Conservation (phyloP, 768 basidiomycete species). For the Rhodosporidiobolus odoratus region DNA sequence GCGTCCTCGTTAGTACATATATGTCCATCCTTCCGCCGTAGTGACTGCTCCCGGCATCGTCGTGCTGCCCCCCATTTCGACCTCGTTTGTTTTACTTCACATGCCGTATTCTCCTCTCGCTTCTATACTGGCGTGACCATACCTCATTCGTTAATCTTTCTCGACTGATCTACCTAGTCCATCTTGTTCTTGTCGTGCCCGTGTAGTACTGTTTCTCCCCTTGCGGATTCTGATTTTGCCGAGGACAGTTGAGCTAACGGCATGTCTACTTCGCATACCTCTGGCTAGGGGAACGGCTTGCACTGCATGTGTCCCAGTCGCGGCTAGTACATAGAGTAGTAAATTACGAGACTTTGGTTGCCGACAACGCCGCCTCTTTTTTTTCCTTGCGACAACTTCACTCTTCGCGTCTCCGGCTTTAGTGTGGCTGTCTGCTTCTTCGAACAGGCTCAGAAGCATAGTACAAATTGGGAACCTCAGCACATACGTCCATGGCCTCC, state of each 20-base stretch:
- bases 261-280: too few relatives aligned
- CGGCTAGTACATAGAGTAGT: too few relatives aligned
- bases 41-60: neutral
- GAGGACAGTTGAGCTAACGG: too few relatives aligned
- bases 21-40: neutral
- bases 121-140: neutral
- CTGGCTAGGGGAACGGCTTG: too few relatives aligned
- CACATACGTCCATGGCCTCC: too few relatives aligned
- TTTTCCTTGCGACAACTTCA: neutral
- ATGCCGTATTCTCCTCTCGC: neutral
- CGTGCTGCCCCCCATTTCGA: too few relatives aligned
- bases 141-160: neutral
- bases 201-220: neutral
- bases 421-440: neutral
- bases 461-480: too few relatives aligned
- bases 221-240: too few relatives aligned
- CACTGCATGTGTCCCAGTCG: too few relatives aligned
- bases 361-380: too few relatives aligned
- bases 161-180: neutral
- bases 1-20: neutral
- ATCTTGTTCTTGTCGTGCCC: neutral
- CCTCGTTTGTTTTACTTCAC: too few relatives aligned
- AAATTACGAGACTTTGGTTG: neutral
- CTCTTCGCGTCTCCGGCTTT: neutral
- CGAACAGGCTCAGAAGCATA: neutral